A percentile compares a stretch with the other conserved stretches of the same genome.
phyloP scores from a whole-genome alignment of 768 basidiomycete species.

The Trametopsis cervina region DNA sequence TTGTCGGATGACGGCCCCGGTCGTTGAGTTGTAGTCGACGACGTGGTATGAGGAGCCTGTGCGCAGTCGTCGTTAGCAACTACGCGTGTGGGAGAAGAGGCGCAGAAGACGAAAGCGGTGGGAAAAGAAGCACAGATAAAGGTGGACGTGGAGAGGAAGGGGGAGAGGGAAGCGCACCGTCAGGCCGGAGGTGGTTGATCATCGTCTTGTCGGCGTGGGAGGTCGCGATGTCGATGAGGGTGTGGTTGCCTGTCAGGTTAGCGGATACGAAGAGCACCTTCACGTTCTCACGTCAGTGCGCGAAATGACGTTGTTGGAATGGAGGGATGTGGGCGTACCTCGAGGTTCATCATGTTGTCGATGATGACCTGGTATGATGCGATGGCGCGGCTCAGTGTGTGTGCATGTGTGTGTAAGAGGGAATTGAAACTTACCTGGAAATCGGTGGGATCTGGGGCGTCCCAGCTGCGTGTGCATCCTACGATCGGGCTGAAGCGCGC shows the following conservation, averaged over 20 bases:
- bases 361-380: slow-evolving; percentile 50
- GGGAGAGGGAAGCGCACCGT: slow-evolving; percentile 34
- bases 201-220: slow-evolving; percentile 63
- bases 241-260: slow-evolving; percentile 52
- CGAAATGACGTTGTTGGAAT: too few species aligned
- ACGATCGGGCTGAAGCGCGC: slow-evolving; percentile 50
- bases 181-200: slow-evolving; percentile 55
- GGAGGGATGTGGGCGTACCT: too few species aligned
- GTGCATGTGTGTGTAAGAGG: neutral
- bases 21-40: slow-evolving; percentile 60
- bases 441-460: slow-evolving; percentile 47
- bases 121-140: too few species aligned
- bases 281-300: neutral
- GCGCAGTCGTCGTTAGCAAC: too few species aligned
- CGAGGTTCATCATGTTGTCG: slow-evolving; percentile 78
- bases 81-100: too few species aligned
- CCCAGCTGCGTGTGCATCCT: slow-evolving; percentile 69
- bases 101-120: too few species aligned
- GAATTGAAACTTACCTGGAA: slow-evolving; percentile 39
- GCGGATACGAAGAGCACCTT: slow-evolving; percentile 50
- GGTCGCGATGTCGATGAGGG: slow-evolving; percentile 51
- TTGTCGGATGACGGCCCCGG: slow-evolving; percentile 50
- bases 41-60: slow-evolving; percentile 40
- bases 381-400: neutral
- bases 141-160: too few species aligned